These are phyloP conservation scores for Beta corolliflora DNA, from an alignment of 179 eudicot species.

Conservation along the genomic window DNA sequence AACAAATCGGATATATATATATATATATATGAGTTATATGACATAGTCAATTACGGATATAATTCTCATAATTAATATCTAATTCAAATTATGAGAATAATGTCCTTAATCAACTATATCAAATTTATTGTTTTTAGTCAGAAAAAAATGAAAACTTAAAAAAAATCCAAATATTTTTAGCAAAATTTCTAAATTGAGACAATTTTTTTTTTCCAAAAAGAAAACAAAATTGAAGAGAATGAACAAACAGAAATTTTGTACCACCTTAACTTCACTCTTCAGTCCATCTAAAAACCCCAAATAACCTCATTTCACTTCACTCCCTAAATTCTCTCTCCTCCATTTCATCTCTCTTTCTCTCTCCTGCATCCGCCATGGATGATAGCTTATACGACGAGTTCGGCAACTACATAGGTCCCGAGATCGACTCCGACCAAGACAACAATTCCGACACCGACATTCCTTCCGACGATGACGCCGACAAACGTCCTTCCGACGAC, in stretches of 20 bases:
- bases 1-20: no score
- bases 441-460: conserved; percentile 59
- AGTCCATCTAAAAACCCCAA: not conserved
- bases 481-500: conserved; percentile 43
- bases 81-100: no score
- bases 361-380: conserved; percentile 54
- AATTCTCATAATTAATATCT: no score
- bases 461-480: conserved; percentile 35
- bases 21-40: no score
- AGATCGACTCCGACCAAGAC: conserved; percentile 82
- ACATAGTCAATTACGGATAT: no score
- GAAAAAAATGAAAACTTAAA: no score
- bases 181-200: no score
- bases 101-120: no score
- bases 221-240: no score
- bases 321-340: not conserved
- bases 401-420: conserved; percentile 98
- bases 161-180: no score
- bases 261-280: not conserved
- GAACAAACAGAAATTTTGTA: not conserved
- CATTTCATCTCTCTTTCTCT: not conserved
- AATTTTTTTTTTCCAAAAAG: no score
- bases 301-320: not conserved
- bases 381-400: conserved; percentile 94
- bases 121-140: no score